These are phyloP conservation scores for Dipteronia dyeriana DNA, from an alignment of 345 rosid species.

Conservation along the genomic window DNA sequence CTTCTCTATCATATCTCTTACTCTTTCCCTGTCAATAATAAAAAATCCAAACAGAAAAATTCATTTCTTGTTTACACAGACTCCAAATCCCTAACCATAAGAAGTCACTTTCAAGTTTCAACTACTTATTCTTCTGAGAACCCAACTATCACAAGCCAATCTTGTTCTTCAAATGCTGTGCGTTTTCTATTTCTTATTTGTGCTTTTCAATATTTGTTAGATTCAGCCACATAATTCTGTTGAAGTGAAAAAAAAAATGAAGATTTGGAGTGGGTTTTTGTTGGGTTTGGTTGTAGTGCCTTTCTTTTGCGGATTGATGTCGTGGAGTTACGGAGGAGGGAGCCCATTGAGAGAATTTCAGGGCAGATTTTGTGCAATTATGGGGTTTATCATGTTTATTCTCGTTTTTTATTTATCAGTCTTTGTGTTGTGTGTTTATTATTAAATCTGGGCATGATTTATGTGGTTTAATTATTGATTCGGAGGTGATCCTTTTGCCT, in stretches of 20 bases:
- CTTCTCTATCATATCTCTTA: constrained; percentile 37
- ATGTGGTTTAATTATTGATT: background rate
- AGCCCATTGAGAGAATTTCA: constrained; percentile 88
- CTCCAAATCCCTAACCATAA: constrained; percentile 22
- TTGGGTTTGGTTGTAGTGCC: constrained; percentile 43
- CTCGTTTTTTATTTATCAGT: background rate
- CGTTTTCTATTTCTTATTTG: constrained; percentile 12
- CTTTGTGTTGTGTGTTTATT: background rate
- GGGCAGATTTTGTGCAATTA: constrained; percentile 37
- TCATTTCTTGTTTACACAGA: constrained; percentile 20
- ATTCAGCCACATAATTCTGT: constrained; percentile 12
- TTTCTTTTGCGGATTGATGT: constrained; percentile 44
- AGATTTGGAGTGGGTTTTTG: constrained; percentile 53
- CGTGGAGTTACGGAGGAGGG: constrained; percentile 61
- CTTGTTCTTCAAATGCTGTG: constrained; percentile 1
- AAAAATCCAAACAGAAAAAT: background rate
- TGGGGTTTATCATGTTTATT: background rate
- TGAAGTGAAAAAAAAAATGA: constrained; percentile 34
- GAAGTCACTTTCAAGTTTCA: constrained; percentile 23
- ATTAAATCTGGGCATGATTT: background rate
- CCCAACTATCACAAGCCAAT: constrained; percentile 28
- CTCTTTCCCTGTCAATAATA: constrained; percentile 11
- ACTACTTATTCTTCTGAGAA: constrained; percentile 44
- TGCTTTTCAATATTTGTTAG: constrained; percentile 8
- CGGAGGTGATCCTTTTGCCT: background rate